Conservation (phyloP, 805 yeast species). For the Zygosaccharomyces gambellarensis region DNA sequence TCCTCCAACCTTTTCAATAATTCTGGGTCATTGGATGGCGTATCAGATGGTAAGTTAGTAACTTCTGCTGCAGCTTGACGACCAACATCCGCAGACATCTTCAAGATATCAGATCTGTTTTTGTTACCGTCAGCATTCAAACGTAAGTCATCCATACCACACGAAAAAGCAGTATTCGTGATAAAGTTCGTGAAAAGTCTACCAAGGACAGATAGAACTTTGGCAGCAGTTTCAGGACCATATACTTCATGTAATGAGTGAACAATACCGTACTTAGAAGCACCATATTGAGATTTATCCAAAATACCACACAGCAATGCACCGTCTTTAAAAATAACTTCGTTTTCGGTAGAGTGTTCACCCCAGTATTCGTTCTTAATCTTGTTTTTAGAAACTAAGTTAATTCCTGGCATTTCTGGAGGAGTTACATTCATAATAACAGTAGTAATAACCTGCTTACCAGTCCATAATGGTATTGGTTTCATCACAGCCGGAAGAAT, state of each 20-base stretch:
- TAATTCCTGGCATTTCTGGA: constrained; percentile 82
- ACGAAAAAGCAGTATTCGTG: constrained; percentile 88
- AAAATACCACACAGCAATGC: constrained; percentile 86
- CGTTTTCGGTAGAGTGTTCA: constrained; percentile 72
- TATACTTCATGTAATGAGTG: constrained; percentile 95
- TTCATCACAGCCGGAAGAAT: constrained; percentile 85
- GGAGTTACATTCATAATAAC: constrained; percentile 86
- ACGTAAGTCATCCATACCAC: constrained; percentile 99
- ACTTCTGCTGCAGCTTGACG: constrained; percentile 92
- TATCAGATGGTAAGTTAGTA: constrained; percentile 62
- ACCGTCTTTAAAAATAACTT: constrained; percentile 81
- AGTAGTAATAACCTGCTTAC: constrained; percentile 95
- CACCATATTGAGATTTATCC: constrained; percentile 98
- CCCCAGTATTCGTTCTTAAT: constrained; percentile 96
- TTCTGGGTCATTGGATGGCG: constrained; percentile 59
- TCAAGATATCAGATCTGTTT: constrained; percentile 80
- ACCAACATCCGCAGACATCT: constrained; percentile 76
- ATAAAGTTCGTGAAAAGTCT: constrained; percentile 91
- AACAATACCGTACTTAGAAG: constrained; percentile 92
- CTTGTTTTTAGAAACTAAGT: constrained; percentile 77
- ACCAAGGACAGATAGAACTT: constrained; percentile 86
- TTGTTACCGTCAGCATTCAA: constrained; percentile 85
- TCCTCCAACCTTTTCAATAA: constrained; percentile 86
- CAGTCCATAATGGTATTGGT: constrained; percentile 94
- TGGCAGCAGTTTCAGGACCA: constrained; percentile 87